Percentiles rank a stretch among this genome's conserved stretches.
Conservation (phyloP, 2,329 filamentous ascomycete genomes). For the Fusarium albidum region DNA sequence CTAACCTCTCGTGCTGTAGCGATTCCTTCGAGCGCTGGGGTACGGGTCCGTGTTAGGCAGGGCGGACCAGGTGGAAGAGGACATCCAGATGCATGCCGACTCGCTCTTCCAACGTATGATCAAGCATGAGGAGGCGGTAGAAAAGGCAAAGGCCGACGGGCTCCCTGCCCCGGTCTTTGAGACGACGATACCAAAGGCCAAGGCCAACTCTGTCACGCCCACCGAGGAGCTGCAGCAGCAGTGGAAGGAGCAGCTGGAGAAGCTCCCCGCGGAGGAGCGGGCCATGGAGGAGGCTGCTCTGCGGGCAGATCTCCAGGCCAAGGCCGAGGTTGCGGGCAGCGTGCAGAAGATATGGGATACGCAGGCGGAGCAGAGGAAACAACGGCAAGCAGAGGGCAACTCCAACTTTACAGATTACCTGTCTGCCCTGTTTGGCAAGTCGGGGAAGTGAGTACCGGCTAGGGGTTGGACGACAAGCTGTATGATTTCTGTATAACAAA, state of each 20-base stretch:
- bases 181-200: conserved; percentile 57
- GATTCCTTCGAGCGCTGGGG: conserved; percentile 89
- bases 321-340: conserved; percentile 67
- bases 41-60: conserved; percentile 77
- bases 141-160: conserved; percentile 71
- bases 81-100: conserved; percentile 96
- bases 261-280: conserved; percentile 65
- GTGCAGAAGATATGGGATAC: conserved; percentile 51
- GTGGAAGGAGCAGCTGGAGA: conserved; percentile 64
- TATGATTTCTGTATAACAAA: conserved; percentile 33
- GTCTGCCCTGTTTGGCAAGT: conserved; percentile 41
- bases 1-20: conserved; percentile 54
- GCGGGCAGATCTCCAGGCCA: conserved; percentile 67
- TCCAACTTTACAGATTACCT: conserved; percentile 44
- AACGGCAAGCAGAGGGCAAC: conserved; percentile 46
- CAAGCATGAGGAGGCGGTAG: conserved; percentile 78
- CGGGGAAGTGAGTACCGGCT: conserved; percentile 34
- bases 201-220: conserved; percentile 36
- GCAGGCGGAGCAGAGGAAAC: conserved; percentile 64
- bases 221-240: conserved; percentile 58
- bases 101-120: conserved; percentile 88
- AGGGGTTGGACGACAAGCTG: not conserved
- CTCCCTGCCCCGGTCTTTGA: conserved; percentile 67
- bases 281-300: conserved; percentile 70
- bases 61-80: conserved; percentile 76